Evolutionary conservation across 1,139 yeast genomes (phyloP).

Genomic region (Sugiyamaella xylanicola): DNA sequence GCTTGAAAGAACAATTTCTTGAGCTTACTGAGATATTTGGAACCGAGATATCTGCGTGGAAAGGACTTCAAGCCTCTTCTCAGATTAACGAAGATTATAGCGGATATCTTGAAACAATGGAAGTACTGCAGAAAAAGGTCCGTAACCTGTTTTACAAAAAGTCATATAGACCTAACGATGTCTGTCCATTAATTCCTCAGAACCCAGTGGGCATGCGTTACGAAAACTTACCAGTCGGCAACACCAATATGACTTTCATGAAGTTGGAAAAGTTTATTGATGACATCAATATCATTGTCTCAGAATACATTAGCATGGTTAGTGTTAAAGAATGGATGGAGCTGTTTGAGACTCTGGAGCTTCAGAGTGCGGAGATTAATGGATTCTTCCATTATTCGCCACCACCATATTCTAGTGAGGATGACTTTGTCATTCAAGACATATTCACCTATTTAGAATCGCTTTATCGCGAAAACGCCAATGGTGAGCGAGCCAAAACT

Average conservation of each 20-base stretch:
- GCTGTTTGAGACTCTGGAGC: constrained; percentile 72
- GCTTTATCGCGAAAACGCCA: constrained; percentile 40
- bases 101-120: constrained; percentile 45
- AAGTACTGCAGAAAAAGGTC: constrained; percentile 63
- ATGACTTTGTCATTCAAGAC: constrained; percentile 64
- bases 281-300: constrained; percentile 64
- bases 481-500: constrained; percentile 46
- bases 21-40: constrained; percentile 70
- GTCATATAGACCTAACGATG: constrained; percentile 69
- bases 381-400: constrained; percentile 62
- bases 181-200: constrained; percentile 34
- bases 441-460: constrained; percentile 70
- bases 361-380: constrained; percentile 57
- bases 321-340: constrained; percentile 78
- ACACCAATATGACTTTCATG: constrained; percentile 29
- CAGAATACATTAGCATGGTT: constrained; percentile 61
- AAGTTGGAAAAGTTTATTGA: constrained; percentile 59
- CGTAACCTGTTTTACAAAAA: constrained; percentile 76
- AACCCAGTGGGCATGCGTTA: constrained; percentile 32
- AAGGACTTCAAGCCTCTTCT: constrained; percentile 32
- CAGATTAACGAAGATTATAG: constrained; percentile 42
- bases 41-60: constrained; percentile 72
- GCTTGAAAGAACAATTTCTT: constrained; percentile 62
- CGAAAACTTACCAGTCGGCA: constrained; percentile 32
- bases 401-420: constrained; percentile 52